A percentile compares a stretch with the other conserved stretches of the same genome.
phyloP scores from a whole-genome alignment of 176 grass and related monocot genomes.

The Phragmites australis region DNA sequence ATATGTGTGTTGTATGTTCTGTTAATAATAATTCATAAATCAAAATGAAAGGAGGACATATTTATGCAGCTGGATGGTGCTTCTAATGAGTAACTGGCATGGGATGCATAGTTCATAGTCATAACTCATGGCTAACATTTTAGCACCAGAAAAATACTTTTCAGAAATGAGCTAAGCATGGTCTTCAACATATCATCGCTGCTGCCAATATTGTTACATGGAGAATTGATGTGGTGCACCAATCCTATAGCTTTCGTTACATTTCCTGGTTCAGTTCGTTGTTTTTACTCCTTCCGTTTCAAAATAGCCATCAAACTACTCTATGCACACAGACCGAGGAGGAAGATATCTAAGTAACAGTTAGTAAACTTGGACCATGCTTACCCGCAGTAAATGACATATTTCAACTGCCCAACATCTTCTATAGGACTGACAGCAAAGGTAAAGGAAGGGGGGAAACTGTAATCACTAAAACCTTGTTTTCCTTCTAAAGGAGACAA shows the following conservation, averaged over 20 bases:
- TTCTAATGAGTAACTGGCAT: neutral
- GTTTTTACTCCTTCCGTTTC: neutral
- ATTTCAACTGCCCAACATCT: neutral
- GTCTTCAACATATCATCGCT: neutral
- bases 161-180: slow-evolving; percentile 14
- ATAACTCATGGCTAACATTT: neutral
- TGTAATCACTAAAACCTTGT: neutral
- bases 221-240: neutral
- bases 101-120: neutral
- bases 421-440: neutral
- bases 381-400: neutral
- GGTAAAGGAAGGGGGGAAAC: neutral
- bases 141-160: neutral
- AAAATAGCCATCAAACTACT: neutral
- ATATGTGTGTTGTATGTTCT: no score
- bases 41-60: neutral
- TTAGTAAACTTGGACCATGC: neutral
- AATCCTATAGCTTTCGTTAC: neutral
- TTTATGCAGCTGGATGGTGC: no score
- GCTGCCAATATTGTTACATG: neutral
- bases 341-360: neutral
- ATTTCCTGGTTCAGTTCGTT: neutral
- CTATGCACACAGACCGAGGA: neutral
- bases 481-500: neutral
- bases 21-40: neutral